phyloP scores from a whole-genome alignment of 257 asterid species.

The Solanum tarapatanum region DNA sequence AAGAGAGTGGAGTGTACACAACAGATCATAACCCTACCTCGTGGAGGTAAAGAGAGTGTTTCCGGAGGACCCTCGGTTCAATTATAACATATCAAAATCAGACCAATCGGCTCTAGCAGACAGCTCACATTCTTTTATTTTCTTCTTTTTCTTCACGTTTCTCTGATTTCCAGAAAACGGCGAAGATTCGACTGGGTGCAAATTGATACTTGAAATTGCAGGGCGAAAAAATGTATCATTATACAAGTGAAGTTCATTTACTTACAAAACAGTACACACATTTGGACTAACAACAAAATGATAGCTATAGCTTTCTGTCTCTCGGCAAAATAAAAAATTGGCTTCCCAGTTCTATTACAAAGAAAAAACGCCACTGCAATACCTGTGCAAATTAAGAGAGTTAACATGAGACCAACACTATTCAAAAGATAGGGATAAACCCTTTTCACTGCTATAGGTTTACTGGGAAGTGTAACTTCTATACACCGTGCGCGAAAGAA shows the following conservation, averaged over 20 bases:
- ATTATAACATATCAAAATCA: background rate
- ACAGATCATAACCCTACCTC: background rate
- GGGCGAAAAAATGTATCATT: background rate
- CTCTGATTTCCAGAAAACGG: background rate
- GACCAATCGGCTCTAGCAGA: background rate
- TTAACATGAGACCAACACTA: background rate
- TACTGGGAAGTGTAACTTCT: background rate
- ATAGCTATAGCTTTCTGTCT: background rate
- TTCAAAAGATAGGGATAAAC: background rate
- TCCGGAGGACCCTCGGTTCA: background rate
- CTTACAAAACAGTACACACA: background rate
- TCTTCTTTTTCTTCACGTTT: background rate
- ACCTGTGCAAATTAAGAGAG: conserved; percentile 35
- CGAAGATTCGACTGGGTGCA: background rate
- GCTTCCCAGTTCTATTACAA: conserved; percentile 25
- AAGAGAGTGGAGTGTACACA: background rate
- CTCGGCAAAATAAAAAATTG: background rate
- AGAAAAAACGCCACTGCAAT: conserved; percentile 71
- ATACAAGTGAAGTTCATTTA: background rate
- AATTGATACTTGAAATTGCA: background rate
- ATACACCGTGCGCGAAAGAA: background rate
- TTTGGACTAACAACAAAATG: background rate
- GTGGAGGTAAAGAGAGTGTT: background rate
- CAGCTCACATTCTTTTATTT: background rate
- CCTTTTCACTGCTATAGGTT: background rate